phyloP scores from a whole-genome alignment of 2,329 filamentous ascomycete species.

The Aureobasidium mangrovei region DNA sequence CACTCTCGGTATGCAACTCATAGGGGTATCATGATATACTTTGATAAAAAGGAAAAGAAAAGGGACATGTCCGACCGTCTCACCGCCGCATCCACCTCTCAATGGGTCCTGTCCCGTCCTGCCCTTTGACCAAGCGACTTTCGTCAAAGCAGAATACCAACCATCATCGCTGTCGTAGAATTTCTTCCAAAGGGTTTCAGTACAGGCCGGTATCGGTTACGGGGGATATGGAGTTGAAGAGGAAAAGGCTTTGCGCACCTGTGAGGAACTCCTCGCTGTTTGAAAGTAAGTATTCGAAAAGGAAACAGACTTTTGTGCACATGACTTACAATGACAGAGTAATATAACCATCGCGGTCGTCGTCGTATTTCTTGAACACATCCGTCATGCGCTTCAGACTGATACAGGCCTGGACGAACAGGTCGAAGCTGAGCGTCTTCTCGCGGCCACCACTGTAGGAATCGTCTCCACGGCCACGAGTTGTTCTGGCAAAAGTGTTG shows the following conservation, averaged over 20 bases:
- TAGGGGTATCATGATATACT: conserved; percentile 12
- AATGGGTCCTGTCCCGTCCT: neutral
- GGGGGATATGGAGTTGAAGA: conserved; percentile 45
- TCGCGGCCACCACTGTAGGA: conserved; percentile 21
- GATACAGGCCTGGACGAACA: conserved; percentile 97
- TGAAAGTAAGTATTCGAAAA: neutral
- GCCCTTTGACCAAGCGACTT: neutral
- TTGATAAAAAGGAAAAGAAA: neutral
- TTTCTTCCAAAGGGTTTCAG: conserved; percentile 24
- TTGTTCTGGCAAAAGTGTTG: conserved; percentile 63
- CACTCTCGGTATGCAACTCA: neutral
- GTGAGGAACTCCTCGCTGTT: conserved; percentile 44
- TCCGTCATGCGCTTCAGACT: conserved; percentile 97
- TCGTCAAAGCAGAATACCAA: neutral
- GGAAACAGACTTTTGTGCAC: too few relatives aligned
- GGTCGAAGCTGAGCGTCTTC: conserved; percentile 57
- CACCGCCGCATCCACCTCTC: neutral
- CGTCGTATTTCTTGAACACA: conserved; percentile 97
- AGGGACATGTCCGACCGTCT: neutral
- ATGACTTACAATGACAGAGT: conserved; percentile 46
- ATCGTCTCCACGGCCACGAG: conserved; percentile 28
- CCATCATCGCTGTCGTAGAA: conserved; percentile 13
- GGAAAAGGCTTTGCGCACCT: conserved; percentile 47
- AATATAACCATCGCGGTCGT: conserved; percentile 84
- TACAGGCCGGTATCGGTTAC: conserved; percentile 44